These are phyloP conservation scores for Pseudogymnoascus sp. DNA, from an alignment of 2,329 filamentous ascomycete genomes.

Conservation along the genomic window DNA sequence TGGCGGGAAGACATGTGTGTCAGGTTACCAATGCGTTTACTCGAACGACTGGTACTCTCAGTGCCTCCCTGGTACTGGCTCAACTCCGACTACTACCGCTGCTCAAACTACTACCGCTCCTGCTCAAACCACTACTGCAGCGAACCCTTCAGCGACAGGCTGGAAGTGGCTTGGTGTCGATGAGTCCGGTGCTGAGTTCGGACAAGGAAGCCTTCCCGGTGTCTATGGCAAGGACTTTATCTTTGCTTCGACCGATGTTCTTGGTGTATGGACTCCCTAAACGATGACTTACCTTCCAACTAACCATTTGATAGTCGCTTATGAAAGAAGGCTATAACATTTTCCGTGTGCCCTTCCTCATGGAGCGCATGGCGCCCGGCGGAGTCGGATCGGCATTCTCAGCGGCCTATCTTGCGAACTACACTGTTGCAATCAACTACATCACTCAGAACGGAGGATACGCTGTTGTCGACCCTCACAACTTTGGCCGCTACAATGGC, in stretches of 20 bases:
- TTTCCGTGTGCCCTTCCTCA: conserved; percentile 49
- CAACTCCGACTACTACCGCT: not conserved
- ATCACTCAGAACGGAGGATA: conserved; percentile 38
- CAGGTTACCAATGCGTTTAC: conserved; percentile 15
- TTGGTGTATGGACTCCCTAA: not conserved
- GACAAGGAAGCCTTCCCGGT: conserved; percentile 48
- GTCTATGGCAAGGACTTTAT: conserved; percentile 50
- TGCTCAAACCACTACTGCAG: not conserved
- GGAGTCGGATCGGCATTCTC: conserved; percentile 38
- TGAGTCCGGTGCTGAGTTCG: conserved; percentile 57
- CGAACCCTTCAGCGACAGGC: not conserved
- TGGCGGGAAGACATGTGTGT: conserved; percentile 16
- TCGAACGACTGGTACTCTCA: conserved; percentile 20
- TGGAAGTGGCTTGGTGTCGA: conserved; percentile 19
- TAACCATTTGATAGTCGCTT: not conserved
- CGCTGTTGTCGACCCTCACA: conserved; percentile 43
- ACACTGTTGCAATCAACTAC: conserved; percentile 35
- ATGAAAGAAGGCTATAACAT: conserved; percentile 34
- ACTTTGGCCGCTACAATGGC: conserved; percentile 43
- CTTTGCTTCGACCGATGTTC: conserved; percentile 25
- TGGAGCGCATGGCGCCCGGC: conserved; percentile 47
- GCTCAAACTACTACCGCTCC: not conserved
- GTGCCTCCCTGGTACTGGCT: conserved; percentile 10
- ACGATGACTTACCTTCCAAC: not conserved
- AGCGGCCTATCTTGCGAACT: conserved; percentile 35